These are phyloP conservation scores for Backusella circina DNA, from an alignment of 192 early-diverging fungal species.

Conservation along the genomic window DNA sequence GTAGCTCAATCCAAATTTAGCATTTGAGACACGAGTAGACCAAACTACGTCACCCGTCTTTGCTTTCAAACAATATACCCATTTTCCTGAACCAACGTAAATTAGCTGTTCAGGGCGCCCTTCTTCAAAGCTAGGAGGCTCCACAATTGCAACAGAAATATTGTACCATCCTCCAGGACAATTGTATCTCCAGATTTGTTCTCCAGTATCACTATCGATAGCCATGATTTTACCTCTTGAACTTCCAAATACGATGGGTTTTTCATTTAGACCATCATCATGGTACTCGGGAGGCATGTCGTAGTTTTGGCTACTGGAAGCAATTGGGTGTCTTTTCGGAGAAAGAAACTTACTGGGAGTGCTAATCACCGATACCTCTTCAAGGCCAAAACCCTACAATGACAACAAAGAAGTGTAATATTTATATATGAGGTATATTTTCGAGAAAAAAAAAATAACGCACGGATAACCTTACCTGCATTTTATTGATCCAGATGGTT, in stretches of 20 bases:
- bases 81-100: too few species aligned
- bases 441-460: not conserved
- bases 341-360: not conserved
- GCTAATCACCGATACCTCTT: not conserved
- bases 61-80: slow-evolving; percentile 8
- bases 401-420: not conserved
- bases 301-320: not conserved
- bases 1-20: not conserved
- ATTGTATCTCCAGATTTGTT: slow-evolving; percentile 21
- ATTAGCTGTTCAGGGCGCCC: too few species aligned
- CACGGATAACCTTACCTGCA: not conserved
- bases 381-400: not conserved
- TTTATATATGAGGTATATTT: not conserved
- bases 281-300: not conserved
- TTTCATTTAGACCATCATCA: not conserved
- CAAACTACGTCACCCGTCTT: slow-evolving; percentile 7
- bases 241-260: too few species aligned
- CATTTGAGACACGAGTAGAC: slow-evolving; percentile 2
- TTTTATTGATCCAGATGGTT: not conserved
- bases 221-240: too few species aligned
- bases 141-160: slow-evolving; percentile 10
- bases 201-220: too few species aligned
- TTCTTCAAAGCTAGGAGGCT: not conserved
- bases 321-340: not conserved
- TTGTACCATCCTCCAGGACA: slow-evolving; percentile 23